phyloP scores from a whole-genome alignment of 148 eudicot species.

The Nepenthes gracilis region DNA sequence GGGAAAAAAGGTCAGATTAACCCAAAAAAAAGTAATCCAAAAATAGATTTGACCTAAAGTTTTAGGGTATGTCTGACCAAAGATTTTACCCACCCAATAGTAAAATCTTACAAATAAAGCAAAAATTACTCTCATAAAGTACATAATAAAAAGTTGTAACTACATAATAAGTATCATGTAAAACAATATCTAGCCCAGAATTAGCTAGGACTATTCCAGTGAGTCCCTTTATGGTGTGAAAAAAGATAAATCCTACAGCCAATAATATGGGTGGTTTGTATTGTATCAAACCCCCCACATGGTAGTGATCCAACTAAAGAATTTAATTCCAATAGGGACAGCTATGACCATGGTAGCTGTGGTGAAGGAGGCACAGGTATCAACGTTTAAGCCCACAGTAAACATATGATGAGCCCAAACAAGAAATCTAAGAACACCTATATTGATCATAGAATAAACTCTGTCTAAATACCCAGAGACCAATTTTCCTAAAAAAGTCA shows the following conservation, averaged over 20 bases:
- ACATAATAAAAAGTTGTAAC: too few relatives aligned
- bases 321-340: too few relatives aligned
- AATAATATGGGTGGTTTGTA: too few relatives aligned
- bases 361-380: conserved; percentile 16
- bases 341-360: conserved; percentile 16
- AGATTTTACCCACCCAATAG: conserved; percentile 4
- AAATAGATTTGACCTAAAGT: conserved; percentile 10
- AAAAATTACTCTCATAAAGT: too few relatives aligned
- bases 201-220: too few relatives aligned
- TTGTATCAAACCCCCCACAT: too few relatives aligned
- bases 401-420: conserved; percentile 18
- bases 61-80: conserved; percentile 4
- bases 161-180: too few relatives aligned
- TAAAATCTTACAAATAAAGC: background rate
- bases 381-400: conserved; percentile 11
- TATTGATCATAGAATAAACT: conserved; percentile 16
- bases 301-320: too few relatives aligned
- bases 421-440: conserved; percentile 15
- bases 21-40: conserved; percentile 5
- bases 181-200: too few relatives aligned
- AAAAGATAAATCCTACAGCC: too few relatives aligned
- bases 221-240: too few relatives aligned
- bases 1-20: conserved; percentile 8
- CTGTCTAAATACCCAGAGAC: conserved; percentile 14
- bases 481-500: conserved; percentile 6